Percentiles rank a stretch among this genome's conserved stretches.
Conservation (phyloP, 306 rosid species). For the Prunus mongolica region DNA sequence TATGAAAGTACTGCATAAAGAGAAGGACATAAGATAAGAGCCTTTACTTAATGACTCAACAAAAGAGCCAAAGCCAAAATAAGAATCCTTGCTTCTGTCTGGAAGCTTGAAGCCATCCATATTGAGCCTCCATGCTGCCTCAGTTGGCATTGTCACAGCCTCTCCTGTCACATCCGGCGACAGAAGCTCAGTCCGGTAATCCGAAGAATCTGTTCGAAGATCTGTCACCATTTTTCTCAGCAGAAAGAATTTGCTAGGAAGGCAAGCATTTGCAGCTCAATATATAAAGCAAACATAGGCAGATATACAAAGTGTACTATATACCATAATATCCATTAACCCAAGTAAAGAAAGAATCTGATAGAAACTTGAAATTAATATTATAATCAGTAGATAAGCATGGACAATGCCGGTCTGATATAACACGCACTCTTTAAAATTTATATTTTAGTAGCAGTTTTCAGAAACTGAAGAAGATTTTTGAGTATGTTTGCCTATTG, state of each 20-base stretch:
- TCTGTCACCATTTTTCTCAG: constrained; percentile 32
- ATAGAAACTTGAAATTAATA: not conserved
- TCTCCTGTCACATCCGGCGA: constrained; percentile 49
- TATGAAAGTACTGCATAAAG: too few relatives aligned
- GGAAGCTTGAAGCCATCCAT: constrained; percentile 60
- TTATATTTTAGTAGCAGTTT: not conserved
- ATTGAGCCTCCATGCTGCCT: constrained; percentile 80
- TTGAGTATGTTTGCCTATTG: not conserved
- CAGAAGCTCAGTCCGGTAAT: constrained; percentile 69
- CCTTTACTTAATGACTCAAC: constrained; percentile 42
- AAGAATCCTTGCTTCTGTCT: constrained; percentile 41
- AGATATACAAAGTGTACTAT: not conserved
- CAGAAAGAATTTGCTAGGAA: not conserved
- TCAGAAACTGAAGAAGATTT: not conserved
- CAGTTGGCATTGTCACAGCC: constrained; percentile 34
- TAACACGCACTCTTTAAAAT: not conserved
- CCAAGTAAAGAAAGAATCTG: not conserved
- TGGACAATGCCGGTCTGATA: constrained; percentile 31
- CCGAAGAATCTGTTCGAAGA: constrained; percentile 47
- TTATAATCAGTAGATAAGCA: constrained; percentile 22
- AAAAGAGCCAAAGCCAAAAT: constrained; percentile 49
- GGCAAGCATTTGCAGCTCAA: not conserved
- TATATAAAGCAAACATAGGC: not conserved
- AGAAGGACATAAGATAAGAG: not conserved
- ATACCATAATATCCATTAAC: not conserved